Conservation (phyloP, 2,329 filamentous ascomycete genomes). For the Nectriaceae sp. region DNA sequence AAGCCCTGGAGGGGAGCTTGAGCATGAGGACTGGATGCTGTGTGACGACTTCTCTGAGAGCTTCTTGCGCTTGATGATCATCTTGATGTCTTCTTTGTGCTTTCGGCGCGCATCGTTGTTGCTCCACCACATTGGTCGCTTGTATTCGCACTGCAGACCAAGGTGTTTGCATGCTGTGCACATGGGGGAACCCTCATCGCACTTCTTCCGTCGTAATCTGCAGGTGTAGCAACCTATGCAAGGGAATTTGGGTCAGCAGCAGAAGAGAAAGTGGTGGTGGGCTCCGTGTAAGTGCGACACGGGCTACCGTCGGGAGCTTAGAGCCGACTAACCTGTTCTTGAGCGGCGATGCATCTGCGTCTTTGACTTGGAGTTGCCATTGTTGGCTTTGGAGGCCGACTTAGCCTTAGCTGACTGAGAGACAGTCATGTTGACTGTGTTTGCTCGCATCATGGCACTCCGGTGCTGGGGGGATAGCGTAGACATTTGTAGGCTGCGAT, state of each 20-base stretch:
- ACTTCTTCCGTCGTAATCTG: slow-evolving; percentile 68
- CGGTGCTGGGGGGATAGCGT: slow-evolving; percentile 63
- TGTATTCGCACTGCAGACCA: slow-evolving; percentile 90
- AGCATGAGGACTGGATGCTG: slow-evolving; percentile 54
- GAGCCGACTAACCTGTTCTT: slow-evolving; percentile 75
- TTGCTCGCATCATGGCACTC: slow-evolving; percentile 51
- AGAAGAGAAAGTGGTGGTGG: slow-evolving; percentile 14
- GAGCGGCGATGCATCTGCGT: slow-evolving; percentile 91
- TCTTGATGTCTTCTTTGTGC: slow-evolving; percentile 96
- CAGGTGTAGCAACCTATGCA: slow-evolving; percentile 66
- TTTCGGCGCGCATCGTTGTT: slow-evolving; percentile 82
- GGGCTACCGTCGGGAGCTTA: neutral
- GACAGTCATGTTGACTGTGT: slow-evolving; percentile 61
- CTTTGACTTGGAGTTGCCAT: slow-evolving; percentile 65
- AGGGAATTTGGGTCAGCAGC: slow-evolving; percentile 31
- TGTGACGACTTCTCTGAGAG: slow-evolving; percentile 78
- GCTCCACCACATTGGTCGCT: slow-evolving; percentile 95
- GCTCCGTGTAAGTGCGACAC: slow-evolving; percentile 32
- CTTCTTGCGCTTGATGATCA: slow-evolving; percentile 97
- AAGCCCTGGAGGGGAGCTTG: slow-evolving; percentile 71
- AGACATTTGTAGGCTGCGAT: slow-evolving; percentile 59
- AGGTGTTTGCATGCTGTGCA: slow-evolving; percentile 72
- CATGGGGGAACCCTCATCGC: slow-evolving; percentile 63
- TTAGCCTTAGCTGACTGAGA: slow-evolving; percentile 61
- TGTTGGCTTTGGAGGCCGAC: slow-evolving; percentile 54